Conservation (phyloP, 208 protist species). For the Spongospora subterranea region DNA sequence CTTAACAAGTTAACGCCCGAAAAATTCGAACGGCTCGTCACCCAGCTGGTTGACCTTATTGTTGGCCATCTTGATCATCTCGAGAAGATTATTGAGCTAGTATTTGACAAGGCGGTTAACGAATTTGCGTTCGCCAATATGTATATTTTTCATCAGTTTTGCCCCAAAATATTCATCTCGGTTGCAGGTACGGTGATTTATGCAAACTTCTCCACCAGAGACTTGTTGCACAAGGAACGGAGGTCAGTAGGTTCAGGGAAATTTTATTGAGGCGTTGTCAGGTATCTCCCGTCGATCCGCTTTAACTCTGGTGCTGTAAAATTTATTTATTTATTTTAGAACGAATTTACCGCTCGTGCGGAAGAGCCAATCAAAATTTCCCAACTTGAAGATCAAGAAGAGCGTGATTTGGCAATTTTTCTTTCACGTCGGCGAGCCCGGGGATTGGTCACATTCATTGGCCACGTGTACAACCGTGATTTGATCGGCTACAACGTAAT, state of each 20-base stretch:
- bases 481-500: not conserved
- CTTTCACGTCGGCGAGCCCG: not conserved
- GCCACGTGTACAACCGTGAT: not conserved
- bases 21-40: conserved; percentile 22
- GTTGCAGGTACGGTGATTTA: not conserved
- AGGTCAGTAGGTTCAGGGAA: not conserved
- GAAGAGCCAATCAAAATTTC: not conserved
- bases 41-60: conserved; percentile 22
- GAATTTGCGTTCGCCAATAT: conserved; percentile 43
- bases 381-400: not conserved
- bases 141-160: not conserved
- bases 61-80: conserved; percentile 15
- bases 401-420: not conserved
- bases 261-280: not conserved
- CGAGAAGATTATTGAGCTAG: conserved; percentile 38
- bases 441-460: conserved; percentile 24
- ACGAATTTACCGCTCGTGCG: not conserved
- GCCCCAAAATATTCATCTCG: not conserved
- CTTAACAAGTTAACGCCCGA: conserved; percentile 44
- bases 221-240: not conserved
- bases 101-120: conserved; percentile 44
- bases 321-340: not conserved
- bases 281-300: not conserved
- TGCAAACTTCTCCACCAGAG: not conserved
- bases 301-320: not conserved